Percentiles rank a stretch among this genome's conserved stretches.
phyloP scores from a whole-genome alignment of 768 basidiomycete genomes.

The Auriscalpium orientale region DNA sequence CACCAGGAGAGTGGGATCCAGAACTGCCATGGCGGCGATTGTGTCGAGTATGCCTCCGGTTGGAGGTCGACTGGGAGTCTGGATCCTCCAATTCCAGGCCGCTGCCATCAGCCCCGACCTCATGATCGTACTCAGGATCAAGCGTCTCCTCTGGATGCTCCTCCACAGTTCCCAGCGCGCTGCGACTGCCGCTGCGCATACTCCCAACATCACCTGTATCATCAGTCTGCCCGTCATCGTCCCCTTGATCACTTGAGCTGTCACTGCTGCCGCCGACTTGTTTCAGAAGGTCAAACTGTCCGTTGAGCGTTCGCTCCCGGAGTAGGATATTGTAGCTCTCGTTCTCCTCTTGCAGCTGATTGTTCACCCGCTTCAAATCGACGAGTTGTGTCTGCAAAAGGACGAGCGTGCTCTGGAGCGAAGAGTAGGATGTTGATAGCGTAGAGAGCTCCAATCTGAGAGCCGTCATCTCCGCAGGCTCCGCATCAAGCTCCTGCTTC shows the following conservation, averaged over 20 bases:
- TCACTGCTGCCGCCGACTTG: slow-evolving; percentile 46
- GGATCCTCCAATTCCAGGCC: slow-evolving; percentile 30
- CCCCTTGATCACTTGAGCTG: slow-evolving; percentile 17
- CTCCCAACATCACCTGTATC: slow-evolving; percentile 28
- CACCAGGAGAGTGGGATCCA: slow-evolving; percentile 38
- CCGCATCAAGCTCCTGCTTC: slow-evolving; percentile 56
- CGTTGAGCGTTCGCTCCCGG: slow-evolving; percentile 84
- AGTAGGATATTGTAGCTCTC: slow-evolving; percentile 94
- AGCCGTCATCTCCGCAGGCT: slow-evolving; percentile 84
- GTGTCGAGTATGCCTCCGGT: slow-evolving; percentile 38
- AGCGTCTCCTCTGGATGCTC: slow-evolving; percentile 36
- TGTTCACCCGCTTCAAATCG: slow-evolving; percentile 84
- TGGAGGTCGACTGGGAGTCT: slow-evolving; percentile 19
- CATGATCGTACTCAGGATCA: slow-evolving; percentile 35
- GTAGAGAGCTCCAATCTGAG: slow-evolving; percentile 80
- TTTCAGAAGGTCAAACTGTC: slow-evolving; percentile 73
- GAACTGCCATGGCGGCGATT: slow-evolving; percentile 47
- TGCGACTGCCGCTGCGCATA: slow-evolving; percentile 52
- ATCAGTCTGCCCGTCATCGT: slow-evolving; percentile 20
- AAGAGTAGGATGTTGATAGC: slow-evolving; percentile 76
- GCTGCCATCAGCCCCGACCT: slow-evolving; percentile 33
- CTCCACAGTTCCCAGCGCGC: slow-evolving; percentile 43
- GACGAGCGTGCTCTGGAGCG: slow-evolving; percentile 77
- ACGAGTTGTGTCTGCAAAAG: slow-evolving; percentile 78
- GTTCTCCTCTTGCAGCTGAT: slow-evolving; percentile 89